Evolutionary conservation across 345 rosid genomes (phyloP).

Genomic region (Arabis hirsuta): DNA sequence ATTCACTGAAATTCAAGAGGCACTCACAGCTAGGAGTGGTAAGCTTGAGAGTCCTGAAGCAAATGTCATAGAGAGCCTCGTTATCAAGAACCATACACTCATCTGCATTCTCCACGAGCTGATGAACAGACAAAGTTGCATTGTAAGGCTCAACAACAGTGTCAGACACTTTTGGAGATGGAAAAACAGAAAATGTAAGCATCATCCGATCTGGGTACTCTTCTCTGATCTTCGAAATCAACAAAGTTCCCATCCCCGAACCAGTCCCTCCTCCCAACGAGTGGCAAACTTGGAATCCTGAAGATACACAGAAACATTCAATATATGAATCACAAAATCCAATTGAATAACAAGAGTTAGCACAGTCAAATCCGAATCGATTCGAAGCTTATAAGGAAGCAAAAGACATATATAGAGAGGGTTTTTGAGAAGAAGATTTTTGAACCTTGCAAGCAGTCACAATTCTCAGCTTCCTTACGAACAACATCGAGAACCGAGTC

Average conservation of each 20-base stretch:
- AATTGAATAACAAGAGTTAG: too few relatives aligned
- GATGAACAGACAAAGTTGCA: slow-evolving; percentile 64
- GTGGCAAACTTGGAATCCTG: slow-evolving; percentile 64
- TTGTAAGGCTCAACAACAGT: slow-evolving; percentile 67
- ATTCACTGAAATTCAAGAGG: background rate
- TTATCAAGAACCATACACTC: slow-evolving; percentile 64
- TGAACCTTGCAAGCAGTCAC: slow-evolving; percentile 24
- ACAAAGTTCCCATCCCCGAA: slow-evolving; percentile 63
- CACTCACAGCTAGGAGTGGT: slow-evolving; percentile 66
- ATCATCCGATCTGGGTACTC: slow-evolving; percentile 65
- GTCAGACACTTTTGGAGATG: slow-evolving; percentile 63
- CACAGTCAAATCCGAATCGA: too few relatives aligned
- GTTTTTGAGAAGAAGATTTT: background rate
- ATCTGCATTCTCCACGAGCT: slow-evolving; percentile 63
- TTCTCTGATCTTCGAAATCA: slow-evolving; percentile 61
- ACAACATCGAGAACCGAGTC: slow-evolving; percentile 30
- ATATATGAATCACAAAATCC: background rate
- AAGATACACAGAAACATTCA: slow-evolving; percentile 28
- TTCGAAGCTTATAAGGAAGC: background rate
- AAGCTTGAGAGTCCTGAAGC: slow-evolving; percentile 65
- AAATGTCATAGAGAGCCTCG: slow-evolving; percentile 63
- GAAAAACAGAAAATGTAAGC: slow-evolving; percentile 63
- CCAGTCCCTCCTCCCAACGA: slow-evolving; percentile 63
- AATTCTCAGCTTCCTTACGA: slow-evolving; percentile 26
- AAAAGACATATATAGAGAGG: background rate